Evolutionary conservation across 1,284 basidiomycete species (phyloP), one percentile per base, ranked within the genome.

Genomic region (Ganoderma multipileum): DNA sequence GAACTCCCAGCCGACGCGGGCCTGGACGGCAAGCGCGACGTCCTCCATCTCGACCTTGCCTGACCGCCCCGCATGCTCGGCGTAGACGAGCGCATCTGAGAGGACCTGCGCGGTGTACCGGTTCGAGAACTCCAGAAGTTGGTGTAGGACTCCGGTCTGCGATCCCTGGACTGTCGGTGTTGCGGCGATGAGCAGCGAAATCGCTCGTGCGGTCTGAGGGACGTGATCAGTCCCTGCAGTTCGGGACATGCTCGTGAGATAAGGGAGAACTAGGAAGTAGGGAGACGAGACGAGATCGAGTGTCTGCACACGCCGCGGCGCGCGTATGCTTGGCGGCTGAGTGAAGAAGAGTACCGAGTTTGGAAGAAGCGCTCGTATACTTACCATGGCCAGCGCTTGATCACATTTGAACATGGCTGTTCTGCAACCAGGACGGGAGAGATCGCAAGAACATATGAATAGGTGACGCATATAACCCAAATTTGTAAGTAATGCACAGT

Each of bases 121-220:
- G 79, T 98, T 93, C 0, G 97, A 91, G 79, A 99, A 98, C 81
- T 99, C 97, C 66, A 99, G 89, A 5, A 99, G 88, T 79, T 98
- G 97, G 75, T 97, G 93, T 1, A 99, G 87, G 2, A 99, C 97
- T 2, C 92, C 92, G 7, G 97, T 96, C 75, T 99, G 96, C 7
- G 94, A 91, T 81, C 99, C 97, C 71, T 96, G 91, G 0, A 99
- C 92, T 5, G 91, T 87, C 4, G 97, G 96, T n/a, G 95, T 96
- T 0, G 95, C 94, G 3, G 97, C 95, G 33, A 99, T 87, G 41
- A 99, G 89, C 42, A 99, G 87, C 0, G 97, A 95, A 63, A 99
- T 96, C 38, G 97, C 88, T 38, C 97, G 89, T 12, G 96, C 97
- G 71, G 97, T 96, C 42, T 95, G 89, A 14, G 97, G 97, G 72